Evolutionary conservation across 176 grass and related monocot species (phyloP).

Genomic region (Rhipidocladum racemiflorum): DNA sequence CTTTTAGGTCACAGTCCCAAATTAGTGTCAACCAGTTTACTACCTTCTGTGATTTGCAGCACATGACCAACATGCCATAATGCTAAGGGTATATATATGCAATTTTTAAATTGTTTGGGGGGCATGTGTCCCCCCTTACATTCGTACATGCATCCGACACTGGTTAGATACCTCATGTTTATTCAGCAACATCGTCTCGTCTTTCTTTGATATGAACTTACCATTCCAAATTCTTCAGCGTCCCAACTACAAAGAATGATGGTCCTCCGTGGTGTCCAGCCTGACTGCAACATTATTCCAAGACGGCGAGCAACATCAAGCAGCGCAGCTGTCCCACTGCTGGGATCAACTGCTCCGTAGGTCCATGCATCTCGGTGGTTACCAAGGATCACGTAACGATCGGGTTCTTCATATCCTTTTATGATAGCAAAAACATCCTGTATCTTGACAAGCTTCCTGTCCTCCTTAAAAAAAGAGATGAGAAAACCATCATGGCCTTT

Average conservation of each 20-base stretch:
- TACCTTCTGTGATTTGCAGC: neutral
- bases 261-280: conserved; percentile 84
- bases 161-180: neutral
- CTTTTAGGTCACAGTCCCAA: too few relatives aligned
- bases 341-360: conserved; percentile 93
- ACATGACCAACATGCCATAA: too few relatives aligned
- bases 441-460: conserved; percentile 56
- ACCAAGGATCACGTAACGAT: conserved; percentile 87
- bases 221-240: conserved; percentile 98
- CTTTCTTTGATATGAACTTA: conserved; percentile 38
- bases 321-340: conserved; percentile 83
- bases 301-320: conserved; percentile 76
- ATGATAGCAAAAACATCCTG: conserved; percentile 67
- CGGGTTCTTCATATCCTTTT: conserved; percentile 74
- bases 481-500: conserved; percentile 14
- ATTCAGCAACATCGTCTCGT: neutral
- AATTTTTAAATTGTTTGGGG: neutral
- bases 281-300: conserved; percentile 71
- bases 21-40: neutral
- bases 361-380: conserved; percentile 99
- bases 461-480: conserved; percentile 68
- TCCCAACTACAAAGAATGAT: conserved; percentile 97
- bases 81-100: too few relatives aligned
- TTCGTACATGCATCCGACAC: neutral
- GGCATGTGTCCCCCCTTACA: neutral